Evolutionary conservation across 495 filamentous ascomycete species (phyloP).

Genomic region (Daldinia vernicosa): DNA sequence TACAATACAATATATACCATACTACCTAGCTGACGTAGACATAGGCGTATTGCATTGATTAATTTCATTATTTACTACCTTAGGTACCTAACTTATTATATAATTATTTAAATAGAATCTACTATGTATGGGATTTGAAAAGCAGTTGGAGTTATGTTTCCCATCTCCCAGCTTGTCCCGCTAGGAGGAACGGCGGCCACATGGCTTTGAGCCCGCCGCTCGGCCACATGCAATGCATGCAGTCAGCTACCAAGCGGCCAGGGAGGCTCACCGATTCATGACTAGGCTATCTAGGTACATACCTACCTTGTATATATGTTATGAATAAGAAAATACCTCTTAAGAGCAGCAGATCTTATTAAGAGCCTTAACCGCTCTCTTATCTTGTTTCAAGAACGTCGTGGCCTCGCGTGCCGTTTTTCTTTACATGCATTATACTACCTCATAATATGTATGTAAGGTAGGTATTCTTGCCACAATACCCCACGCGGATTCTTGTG

Average conservation of each 20-base stretch:
- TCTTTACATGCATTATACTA: background rate
- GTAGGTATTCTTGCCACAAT: background rate
- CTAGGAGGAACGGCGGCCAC: conserved; percentile 24
- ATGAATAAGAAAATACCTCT: background rate
- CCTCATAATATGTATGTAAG: background rate
- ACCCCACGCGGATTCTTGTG: background rate
- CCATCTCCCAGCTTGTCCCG: background rate
- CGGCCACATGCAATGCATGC: conserved; percentile 29
- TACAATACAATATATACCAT: no score
- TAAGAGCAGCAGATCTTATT: background rate
- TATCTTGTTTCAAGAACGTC: conserved; percentile 17
- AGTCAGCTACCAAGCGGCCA: conserved; percentile 27
- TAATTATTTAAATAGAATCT: no score
- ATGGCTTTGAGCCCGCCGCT: conserved; percentile 25
- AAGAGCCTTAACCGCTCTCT: conserved; percentile 11
- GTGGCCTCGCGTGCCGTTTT: conserved; percentile 13
- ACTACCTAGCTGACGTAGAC: no score
- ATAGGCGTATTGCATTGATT: no score
- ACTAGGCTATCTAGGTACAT: background rate
- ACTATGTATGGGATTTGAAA: no score
- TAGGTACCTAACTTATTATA: conserved; percentile 3
- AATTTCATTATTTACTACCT: background rate
- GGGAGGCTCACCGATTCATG: conserved; percentile 8
- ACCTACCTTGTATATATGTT: no score
- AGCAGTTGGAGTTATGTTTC: no score